These are phyloP conservation scores for Aspergillus costaricaensis DNA, from an alignment of 2,329 filamentous ascomycete species.

Conservation along the genomic window DNA sequence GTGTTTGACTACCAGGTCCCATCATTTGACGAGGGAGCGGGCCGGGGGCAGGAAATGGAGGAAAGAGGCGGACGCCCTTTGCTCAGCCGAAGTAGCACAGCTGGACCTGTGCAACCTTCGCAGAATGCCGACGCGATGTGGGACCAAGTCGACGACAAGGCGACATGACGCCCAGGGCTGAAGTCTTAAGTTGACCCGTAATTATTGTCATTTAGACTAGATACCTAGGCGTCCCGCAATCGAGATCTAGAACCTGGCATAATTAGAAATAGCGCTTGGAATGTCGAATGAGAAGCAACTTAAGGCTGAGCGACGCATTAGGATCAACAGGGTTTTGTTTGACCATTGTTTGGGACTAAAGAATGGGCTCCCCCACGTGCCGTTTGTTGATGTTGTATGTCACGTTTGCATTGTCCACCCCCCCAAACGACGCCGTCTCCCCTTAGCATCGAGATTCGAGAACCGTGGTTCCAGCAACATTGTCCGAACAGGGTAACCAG, in stretches of 20 bases:
- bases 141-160: slow-evolving; percentile 1
- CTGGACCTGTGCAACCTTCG: slow-evolving; percentile 13
- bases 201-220: not conserved
- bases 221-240: not conserved
- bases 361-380: not conserved
- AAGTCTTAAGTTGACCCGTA: not conserved
- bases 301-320: not conserved
- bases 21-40: slow-evolving; percentile 37
- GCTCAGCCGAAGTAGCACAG: slow-evolving; percentile 22
- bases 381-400: slow-evolving; percentile 17
- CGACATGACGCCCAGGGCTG: not conserved
- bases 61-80: slow-evolving; percentile 34
- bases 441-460: not conserved
- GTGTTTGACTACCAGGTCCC: slow-evolving; percentile 44
- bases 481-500: not conserved
- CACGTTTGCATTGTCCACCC: slow-evolving; percentile 15
- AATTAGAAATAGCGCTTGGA: not conserved
- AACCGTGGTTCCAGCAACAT: not conserved
- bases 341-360: not conserved
- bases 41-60: slow-evolving; percentile 41
- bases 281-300: not conserved
- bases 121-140: slow-evolving; percentile 7
- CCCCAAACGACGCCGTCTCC: not conserved
- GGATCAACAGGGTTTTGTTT: slow-evolving; percentile 4
- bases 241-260: not conserved